Base-by-base conservation (phyloP, 2,329 filamentous ascomycete genomes). In the Coniochaeta sp. region DNA sequence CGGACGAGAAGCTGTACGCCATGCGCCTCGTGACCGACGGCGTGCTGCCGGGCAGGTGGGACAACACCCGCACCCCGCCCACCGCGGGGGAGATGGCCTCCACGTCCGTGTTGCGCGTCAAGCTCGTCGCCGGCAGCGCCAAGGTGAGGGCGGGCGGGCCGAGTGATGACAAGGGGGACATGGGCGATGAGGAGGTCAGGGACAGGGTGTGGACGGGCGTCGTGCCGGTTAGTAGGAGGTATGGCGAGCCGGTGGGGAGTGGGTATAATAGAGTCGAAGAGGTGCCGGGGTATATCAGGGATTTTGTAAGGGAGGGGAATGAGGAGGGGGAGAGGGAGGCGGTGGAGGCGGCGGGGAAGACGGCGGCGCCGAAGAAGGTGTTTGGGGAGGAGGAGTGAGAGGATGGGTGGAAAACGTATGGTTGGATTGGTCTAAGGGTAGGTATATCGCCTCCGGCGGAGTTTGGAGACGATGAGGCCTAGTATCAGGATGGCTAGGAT, bases 21-120 rank as follows among this genome's bases (percentile, higher is more conserved):
- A 86, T 95, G 82, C 71, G 84, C 59, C 72, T 87, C 52, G 86
- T 95, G 64, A 95, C 89, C 2, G 78, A 95, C 65, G 76, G 78
- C 32, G 82, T 92, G 12, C 77, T 92, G 2, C 76, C 82, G 0
- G 73, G 75, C 13, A 81, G 89, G 5, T 95, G 87, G 83, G 72
- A 76, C 16, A 74, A 86, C 61, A 81, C 81, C 14, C 80, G 90
- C 4, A 71, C 83, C 6, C 88, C 89, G 4, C 88, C 89, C 1
- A 86, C 82, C 42, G 75, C 75, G 46, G 81, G 83, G 10, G 90
- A 95, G 73, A 79, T 94, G 74, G 81, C 82, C 54, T 83, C 80
- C 53, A 95, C 89, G 0, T 79, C 81, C 40, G 82, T 95, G 35
- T 69, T 95, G 52, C 82, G 77, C 56, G 81, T 95, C 10, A 75